Base-by-base conservation (phyloP, 2,329 filamentous ascomycete genomes). In the Zymoseptoria passerinii region DNA sequence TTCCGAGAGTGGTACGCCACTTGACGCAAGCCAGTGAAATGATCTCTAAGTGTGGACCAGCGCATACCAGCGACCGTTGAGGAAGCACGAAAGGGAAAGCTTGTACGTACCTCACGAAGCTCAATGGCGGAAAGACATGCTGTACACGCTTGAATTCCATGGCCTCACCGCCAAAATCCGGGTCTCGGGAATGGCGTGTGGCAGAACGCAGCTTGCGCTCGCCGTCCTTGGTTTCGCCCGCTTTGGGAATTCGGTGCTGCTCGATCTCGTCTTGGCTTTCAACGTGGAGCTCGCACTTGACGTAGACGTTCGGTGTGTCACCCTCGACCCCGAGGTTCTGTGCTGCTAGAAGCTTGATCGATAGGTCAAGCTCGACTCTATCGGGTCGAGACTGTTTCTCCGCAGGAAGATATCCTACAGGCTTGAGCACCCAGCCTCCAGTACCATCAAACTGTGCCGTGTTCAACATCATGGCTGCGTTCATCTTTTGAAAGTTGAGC, bases 381-480 rank as follows among this genome's bases (percentile, higher is more conserved):
- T 62, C 56, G 6, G 64, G 57, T 40, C 64, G 56, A 40, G 55
- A 59, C 52, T 61, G 52, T 40, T 60, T 48, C 18, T 60, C 53
- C 13, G 60, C 67, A 61, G 72, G 75, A 52, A 84, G 86, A 71
- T 91, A 94, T 16, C 87, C 87, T 29, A 80, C 72, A 0, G 92
- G 91, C 74, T 96, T 96, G 61, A 94, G 79, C 2, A 92, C 84
- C 89, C 90, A 96, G 48, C 92, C 92, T 49, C 83, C 77, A 54
- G 89, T 87, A 8, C 85, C 88, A 1, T 84, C 82, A 73, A 96
- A 96, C 90, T 95, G 94, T 66, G 84, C 92, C 69, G 94, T 86
- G 70, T 96, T 96, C 13, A 96, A 81, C 92, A 96, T 96, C 86
- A 95, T 95, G 29, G 90, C 91, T 66, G 90, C 87, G 68, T 96